phyloP scores from a whole-genome alignment of 2,329 filamentous ascomycete genomes.

The Paraphoma sp. region DNA sequence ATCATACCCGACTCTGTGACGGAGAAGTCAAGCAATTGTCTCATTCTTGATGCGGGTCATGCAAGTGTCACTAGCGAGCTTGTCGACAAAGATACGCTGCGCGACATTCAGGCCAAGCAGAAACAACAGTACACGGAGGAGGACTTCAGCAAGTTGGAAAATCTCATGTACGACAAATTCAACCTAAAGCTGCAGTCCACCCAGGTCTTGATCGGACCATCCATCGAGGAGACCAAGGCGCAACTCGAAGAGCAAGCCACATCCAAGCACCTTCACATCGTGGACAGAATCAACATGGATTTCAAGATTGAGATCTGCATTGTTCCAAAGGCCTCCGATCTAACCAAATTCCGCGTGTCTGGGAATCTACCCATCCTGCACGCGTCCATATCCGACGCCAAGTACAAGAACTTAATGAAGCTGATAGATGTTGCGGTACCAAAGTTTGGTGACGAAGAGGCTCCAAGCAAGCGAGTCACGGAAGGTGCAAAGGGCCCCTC shows the following conservation, averaged over 20 bases:
- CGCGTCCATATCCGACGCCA: constrained; percentile 88
- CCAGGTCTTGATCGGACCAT: constrained; percentile 92
- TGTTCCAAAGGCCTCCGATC: constrained; percentile 89
- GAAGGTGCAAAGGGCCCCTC: constrained; percentile 43
- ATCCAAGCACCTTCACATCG: constrained; percentile 79
- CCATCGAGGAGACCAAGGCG: constrained; percentile 85
- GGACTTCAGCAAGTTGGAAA: constrained; percentile 86
- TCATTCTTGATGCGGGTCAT: constrained; percentile 96
- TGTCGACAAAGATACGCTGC: constrained; percentile 88
- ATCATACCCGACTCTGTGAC: constrained; percentile 95
- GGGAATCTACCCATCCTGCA: constrained; percentile 92
- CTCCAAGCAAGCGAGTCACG: constrained; percentile 44
- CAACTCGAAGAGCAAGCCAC: constrained; percentile 75
- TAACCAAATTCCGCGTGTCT: constrained; percentile 90
- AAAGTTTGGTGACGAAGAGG: constrained; percentile 69
- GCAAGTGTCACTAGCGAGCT: constrained; percentile 93
- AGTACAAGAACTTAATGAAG: constrained; percentile 97
- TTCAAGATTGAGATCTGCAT: constrained; percentile 97
- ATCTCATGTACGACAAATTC: constrained; percentile 98
- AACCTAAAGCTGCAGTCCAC: constrained; percentile 91
- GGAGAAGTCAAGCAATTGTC: constrained; percentile 77
- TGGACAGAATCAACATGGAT: constrained; percentile 96
- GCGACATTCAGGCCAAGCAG: constrained; percentile 90
- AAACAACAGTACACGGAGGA: constrained; percentile 85
- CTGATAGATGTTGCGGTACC: constrained; percentile 95